Evolutionary conservation across 805 yeast genomes (phyloP).

Genomic region (Barnettozyma salicaria): DNA sequence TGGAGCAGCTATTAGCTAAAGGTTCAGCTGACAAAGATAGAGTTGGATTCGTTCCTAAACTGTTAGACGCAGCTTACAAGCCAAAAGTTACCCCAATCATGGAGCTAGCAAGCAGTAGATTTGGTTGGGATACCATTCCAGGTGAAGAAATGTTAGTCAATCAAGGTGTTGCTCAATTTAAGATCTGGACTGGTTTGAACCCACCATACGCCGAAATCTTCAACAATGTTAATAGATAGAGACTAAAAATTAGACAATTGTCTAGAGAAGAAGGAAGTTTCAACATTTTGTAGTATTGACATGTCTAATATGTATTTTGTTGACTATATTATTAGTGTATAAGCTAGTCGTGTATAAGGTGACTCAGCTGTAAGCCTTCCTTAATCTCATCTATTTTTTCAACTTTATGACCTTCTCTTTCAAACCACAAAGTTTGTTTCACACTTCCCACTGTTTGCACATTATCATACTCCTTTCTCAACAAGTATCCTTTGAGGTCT

Average conservation of each 20-base stretch:
- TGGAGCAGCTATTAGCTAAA: slow-evolving; percentile 42
- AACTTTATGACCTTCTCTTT: slow-evolving; percentile 33
- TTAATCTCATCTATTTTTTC: slow-evolving; percentile 23
- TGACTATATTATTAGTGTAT: background rate
- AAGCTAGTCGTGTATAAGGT: slow-evolving; percentile 18
- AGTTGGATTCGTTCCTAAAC: slow-evolving; percentile 42
- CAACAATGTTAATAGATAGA: slow-evolving; percentile 45
- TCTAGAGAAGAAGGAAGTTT: background rate
- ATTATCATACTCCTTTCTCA: slow-evolving; percentile 21
- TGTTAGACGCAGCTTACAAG: slow-evolving; percentile 92
- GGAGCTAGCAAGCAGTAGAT: slow-evolving; percentile 59
- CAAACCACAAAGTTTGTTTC: slow-evolving; percentile 27
- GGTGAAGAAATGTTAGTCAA: slow-evolving; percentile 90
- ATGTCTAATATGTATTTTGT: background rate
- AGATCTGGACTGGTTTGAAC: slow-evolving; percentile 60
- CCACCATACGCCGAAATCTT: slow-evolving; percentile 61
- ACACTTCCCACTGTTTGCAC: slow-evolving; percentile 13
- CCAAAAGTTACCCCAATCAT: slow-evolving; percentile 84
- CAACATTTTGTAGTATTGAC: background rate
- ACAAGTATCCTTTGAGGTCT: slow-evolving; percentile 16
- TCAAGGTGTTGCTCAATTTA: slow-evolving; percentile 89
- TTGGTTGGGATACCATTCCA: slow-evolving; percentile 75
- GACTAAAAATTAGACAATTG: background rate
- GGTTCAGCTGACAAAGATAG: slow-evolving; percentile 29
- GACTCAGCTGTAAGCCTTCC: slow-evolving; percentile 27